Evolutionary conservation across 768 basidiomycete species (phyloP).

Genomic region (Suillus paluster): DNA sequence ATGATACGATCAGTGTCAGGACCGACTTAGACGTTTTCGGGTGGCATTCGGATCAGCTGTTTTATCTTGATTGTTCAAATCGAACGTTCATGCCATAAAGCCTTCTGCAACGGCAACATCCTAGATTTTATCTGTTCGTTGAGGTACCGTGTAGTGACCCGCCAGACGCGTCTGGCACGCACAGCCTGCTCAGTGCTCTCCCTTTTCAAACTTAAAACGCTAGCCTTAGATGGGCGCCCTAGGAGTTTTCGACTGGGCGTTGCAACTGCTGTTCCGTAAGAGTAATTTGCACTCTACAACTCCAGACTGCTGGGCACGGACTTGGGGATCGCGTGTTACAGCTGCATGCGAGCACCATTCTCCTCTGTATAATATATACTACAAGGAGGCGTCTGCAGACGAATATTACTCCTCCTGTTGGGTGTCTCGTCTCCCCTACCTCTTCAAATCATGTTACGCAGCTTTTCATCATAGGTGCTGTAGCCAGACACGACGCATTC

Average conservation of each 20-base stretch:
- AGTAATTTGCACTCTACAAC: background rate
- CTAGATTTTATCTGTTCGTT: background rate
- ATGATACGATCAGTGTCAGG: background rate
- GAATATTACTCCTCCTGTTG: no score
- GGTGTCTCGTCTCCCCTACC: no score
- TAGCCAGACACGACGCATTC: no score
- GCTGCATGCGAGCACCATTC: no score
- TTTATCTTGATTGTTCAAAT: background rate
- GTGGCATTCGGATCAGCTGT: background rate
- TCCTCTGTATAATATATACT: no score
- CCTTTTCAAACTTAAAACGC: background rate
- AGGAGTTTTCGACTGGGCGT: background rate
- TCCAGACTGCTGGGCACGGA: no score
- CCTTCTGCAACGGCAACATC: background rate
- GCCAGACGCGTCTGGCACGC: background rate
- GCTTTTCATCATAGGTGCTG: no score
- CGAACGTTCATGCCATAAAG: background rate
- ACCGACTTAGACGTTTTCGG: conserved; percentile 5
- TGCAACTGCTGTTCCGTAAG: background rate
- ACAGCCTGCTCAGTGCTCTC: background rate
- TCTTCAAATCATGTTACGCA: no score
- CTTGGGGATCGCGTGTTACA: background rate
- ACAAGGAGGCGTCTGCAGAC: no score
- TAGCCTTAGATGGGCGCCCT: background rate
- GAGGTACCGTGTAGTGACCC: background rate